Percentiles rank a stretch among this genome's conserved stretches.
These are phyloP conservation scores for Acrodontium crateriforme DNA, from an alignment of 2,329 filamentous ascomycete genomes.

Conservation along the genomic window DNA sequence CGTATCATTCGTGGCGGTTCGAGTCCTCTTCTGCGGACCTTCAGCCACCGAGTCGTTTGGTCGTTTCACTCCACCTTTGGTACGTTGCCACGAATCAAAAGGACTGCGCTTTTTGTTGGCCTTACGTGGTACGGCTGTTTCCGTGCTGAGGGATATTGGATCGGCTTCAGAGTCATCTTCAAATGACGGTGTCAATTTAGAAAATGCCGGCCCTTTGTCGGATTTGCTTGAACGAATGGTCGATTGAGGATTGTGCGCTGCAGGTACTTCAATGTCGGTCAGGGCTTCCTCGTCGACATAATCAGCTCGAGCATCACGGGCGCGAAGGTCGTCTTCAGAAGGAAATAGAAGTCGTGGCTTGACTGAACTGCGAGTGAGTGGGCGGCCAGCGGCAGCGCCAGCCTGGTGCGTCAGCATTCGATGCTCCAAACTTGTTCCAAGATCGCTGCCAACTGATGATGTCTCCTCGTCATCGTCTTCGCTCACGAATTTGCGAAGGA, in stretches of 20 bases:
- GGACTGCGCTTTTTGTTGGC: slow-evolving; percentile 29
- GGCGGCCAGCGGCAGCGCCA: slow-evolving; percentile 29
- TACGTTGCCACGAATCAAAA: slow-evolving; percentile 56
- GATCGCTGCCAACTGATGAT: slow-evolving; percentile 19
- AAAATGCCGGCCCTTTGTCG: slow-evolving; percentile 32
- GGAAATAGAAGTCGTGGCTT: slow-evolving; percentile 62
- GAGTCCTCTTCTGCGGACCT: no score
- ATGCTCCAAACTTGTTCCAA: slow-evolving; percentile 9
- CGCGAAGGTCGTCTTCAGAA: slow-evolving; percentile 31
- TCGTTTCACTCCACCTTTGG: slow-evolving; percentile 31
- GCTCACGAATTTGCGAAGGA: slow-evolving; percentile 54
- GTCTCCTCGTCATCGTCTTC: slow-evolving; percentile 23
- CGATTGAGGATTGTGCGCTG: slow-evolving; percentile 41
- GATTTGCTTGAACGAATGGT: slow-evolving; percentile 48
- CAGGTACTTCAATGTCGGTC: slow-evolving; percentile 37
- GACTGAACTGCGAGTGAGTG: slow-evolving; percentile 52
- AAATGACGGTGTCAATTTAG: slow-evolving; percentile 3
- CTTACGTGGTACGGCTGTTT: background rate
- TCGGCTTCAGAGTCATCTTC: slow-evolving; percentile 7
- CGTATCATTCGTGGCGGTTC: no score
- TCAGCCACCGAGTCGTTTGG: slow-evolving; percentile 1
- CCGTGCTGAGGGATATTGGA: slow-evolving; percentile 4
- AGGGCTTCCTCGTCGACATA: slow-evolving; percentile 46
- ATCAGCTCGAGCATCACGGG: slow-evolving; percentile 29
- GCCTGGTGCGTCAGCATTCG: slow-evolving; percentile 23